A percentile compares a stretch with the other conserved stretches of the same genome.
Evolutionary conservation across 805 yeast genomes (phyloP).

Genomic region (Metschnikowia sp.): DNA sequence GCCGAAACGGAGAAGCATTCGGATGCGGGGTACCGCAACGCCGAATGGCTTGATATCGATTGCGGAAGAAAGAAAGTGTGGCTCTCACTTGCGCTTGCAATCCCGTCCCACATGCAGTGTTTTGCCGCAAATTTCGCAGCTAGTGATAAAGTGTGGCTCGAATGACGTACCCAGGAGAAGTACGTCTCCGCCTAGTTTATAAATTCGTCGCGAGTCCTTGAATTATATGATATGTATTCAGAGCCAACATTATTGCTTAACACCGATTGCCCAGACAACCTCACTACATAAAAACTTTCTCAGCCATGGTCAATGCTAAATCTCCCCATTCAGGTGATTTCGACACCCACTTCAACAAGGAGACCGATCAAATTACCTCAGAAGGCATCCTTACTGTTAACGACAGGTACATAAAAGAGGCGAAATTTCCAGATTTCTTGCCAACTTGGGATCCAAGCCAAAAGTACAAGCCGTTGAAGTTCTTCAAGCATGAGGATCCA

Average conservation of each 20-base stretch:
- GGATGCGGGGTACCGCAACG: too few species aligned
- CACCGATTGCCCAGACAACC: too few species aligned
- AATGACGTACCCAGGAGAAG: neutral
- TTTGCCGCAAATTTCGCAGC: constrained; percentile 11
- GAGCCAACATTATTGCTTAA: too few species aligned
- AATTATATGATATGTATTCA: too few species aligned
- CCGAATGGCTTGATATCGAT: too few species aligned
- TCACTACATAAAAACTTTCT: too few species aligned
- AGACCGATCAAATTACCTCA: constrained; percentile 36
- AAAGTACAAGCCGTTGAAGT: constrained; percentile 48
- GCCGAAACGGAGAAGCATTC: neutral
- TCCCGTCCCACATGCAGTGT: neutral
- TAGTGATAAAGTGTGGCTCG: constrained; percentile 7
- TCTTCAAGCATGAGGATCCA: constrained; percentile 59
- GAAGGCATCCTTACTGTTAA: constrained; percentile 50
- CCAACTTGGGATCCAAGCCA: constrained; percentile 69
- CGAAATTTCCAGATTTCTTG: constrained; percentile 52
- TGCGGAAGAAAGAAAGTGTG: neutral
- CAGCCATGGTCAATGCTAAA: constrained; percentile 4
- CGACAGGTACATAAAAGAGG: constrained; percentile 20
- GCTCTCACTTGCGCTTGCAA: neutral
- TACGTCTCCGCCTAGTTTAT: too few species aligned
- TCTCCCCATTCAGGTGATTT: constrained; percentile 26
- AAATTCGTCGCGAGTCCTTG: too few species aligned
- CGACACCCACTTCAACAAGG: constrained; percentile 50